phyloP scores from a whole-genome alignment of 2,329 filamentous ascomycete species.

The Penicillium sp. region DNA sequence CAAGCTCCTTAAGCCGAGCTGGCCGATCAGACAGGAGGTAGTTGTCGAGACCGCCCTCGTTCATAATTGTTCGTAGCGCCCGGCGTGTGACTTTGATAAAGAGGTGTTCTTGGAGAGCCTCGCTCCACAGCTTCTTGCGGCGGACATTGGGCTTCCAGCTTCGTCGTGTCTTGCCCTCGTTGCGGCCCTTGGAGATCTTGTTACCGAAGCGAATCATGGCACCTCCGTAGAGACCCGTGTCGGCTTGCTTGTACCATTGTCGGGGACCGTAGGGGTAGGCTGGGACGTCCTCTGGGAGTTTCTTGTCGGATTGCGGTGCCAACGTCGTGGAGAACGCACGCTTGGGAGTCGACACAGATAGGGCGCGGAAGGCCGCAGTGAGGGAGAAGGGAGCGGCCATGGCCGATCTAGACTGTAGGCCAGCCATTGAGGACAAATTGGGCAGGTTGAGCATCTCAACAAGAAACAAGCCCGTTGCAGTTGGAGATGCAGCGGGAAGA shows the following conservation, averaged over 20 bases:
- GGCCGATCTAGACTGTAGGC: constrained; percentile 30
- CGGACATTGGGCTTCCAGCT: constrained; percentile 54
- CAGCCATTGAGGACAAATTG: constrained; percentile 33
- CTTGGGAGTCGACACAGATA: constrained; percentile 40
- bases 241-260: constrained; percentile 48
- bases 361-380: constrained; percentile 41
- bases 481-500: constrained; percentile 27
- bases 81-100: constrained; percentile 50
- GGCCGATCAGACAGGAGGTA: constrained; percentile 84
- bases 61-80: constrained; percentile 65
- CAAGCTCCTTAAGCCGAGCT: constrained; percentile 78
- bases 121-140: constrained; percentile 49
- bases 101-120: constrained; percentile 47
- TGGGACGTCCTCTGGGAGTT: constrained; percentile 43
- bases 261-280: constrained; percentile 51
- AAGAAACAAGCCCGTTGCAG: constrained; percentile 5
- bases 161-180: constrained; percentile 52
- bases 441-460: constrained; percentile 19
- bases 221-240: constrained; percentile 52
- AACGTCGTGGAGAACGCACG: constrained; percentile 43
- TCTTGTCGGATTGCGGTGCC: constrained; percentile 34
- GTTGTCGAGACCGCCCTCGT: constrained; percentile 84
- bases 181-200: constrained; percentile 53
- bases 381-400: constrained; percentile 40
- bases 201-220: constrained; percentile 51